phyloP scores from a whole-genome alignment of 805 yeast species.

The Wickerhamiella siamensis region DNA sequence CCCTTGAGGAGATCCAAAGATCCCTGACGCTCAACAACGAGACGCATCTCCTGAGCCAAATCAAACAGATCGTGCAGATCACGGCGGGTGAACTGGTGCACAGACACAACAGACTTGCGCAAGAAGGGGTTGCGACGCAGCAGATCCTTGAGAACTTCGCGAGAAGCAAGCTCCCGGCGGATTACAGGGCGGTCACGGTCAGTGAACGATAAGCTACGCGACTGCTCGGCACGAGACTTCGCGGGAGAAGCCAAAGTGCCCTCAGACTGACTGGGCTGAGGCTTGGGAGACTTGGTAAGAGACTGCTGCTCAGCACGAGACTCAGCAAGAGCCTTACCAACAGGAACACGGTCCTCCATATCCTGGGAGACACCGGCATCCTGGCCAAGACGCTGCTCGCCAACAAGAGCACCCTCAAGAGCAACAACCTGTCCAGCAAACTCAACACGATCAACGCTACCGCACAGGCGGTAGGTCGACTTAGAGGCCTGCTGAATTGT shows the following conservation, averaged over 20 bases:
- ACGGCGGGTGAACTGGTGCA: conserved; percentile 70
- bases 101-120: conserved; percentile 77
- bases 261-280: background rate
- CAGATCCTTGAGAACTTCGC: conserved; percentile 63
- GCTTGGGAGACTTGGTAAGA: background rate
- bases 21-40: conserved; percentile 93
- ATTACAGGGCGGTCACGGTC: conserved; percentile 17
- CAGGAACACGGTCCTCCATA: conserved; percentile 11
- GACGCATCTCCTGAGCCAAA: conserved; percentile 95
- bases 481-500: conserved; percentile 25
- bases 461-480: conserved; percentile 49
- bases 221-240: conserved; percentile 2
- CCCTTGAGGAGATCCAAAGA: conserved; percentile 83
- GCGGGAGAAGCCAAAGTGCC: conserved; percentile 6
- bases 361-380: conserved; percentile 35
- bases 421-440: conserved; percentile 66
- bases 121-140: conserved; percentile 86
- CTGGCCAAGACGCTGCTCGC: conserved; percentile 36
- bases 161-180: conserved; percentile 26
- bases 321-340: conserved; percentile 12
- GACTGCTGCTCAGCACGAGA: background rate
- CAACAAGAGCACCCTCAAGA: conserved; percentile 64
- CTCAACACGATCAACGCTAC: conserved; percentile 81
- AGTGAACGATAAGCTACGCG: conserved; percentile 17
- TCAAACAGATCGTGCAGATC: conserved; percentile 88